phyloP scores from a whole-genome alignment of 306 rosid genomes.

The Datisca glomerata region DNA sequence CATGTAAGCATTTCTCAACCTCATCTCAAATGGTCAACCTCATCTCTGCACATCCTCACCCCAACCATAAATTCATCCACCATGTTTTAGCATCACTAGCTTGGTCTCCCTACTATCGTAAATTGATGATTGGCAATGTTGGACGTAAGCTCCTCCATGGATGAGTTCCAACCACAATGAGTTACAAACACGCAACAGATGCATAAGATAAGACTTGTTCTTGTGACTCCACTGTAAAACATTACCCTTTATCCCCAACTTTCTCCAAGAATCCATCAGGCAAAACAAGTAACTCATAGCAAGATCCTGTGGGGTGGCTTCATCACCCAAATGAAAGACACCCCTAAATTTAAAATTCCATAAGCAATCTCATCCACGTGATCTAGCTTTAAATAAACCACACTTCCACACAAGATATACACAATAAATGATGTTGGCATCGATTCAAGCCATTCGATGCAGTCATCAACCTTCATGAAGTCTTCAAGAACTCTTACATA shows the following conservation, averaged over 20 bases:
- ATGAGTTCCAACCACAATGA: constrained; percentile 69
- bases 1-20: constrained; percentile 13
- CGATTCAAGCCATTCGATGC: constrained; percentile 41
- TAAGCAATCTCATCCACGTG: constrained; percentile 43
- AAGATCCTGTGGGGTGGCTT: constrained; percentile 17
- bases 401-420: constrained; percentile 43
- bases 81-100: constrained; percentile 34
- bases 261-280: constrained; percentile 36
- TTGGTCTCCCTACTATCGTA: constrained; percentile 60
- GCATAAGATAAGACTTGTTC: constrained; percentile 37
- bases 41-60: constrained; percentile 17
- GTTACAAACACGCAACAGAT: constrained; percentile 47
- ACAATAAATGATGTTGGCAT: constrained; percentile 22
- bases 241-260: constrained; percentile 23
- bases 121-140: constrained; percentile 45
- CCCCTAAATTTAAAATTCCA: constrained; percentile 20
- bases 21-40: constrained; percentile 13
- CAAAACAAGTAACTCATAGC: constrained; percentile 11
- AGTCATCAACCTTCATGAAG: constrained; percentile 23
- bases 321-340: constrained; percentile 44
- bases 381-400: constrained; percentile 27
- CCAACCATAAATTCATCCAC: constrained; percentile 23
- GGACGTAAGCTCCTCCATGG: constrained; percentile 34
- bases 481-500: constrained; percentile 30
- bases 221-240: constrained; percentile 49